Evolutionary conservation across 208 protist species (phyloP), one percentile per base, ranked within the genome.

Genomic region (Naegleria lovaniensis): DNA sequence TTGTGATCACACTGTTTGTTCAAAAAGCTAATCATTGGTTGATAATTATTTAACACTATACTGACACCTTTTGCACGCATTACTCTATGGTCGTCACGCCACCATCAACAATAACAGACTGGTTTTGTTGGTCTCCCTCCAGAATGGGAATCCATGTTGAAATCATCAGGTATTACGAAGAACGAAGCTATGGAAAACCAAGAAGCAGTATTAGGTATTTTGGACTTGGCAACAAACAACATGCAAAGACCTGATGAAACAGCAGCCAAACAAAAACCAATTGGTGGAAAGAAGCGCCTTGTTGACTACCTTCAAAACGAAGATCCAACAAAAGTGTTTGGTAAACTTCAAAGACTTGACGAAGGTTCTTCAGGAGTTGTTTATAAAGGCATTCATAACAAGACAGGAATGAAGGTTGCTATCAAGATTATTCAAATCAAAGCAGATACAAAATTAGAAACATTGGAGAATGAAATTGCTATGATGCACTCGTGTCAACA

Each of bases 361-460:
- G 29, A 75, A 36, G 93, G 93, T 16, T 92, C 91, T 58, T 93
- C 90, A 36, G 93, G 92, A n/a, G 48, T 91, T 51, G 93, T 95
- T 7, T 93, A 94, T 38, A 59, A 92, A 22, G 93, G 91, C 22
- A 79, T 91, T n/a, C 40, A 88, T 25, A 76, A 43, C 5, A 41
- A 67, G 16, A 97, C 95, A 6, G 93, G 93, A 40, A 93, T 95
- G 43, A 94, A 97, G 83, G 95, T 97, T 0, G 97, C 97, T 7
- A 95, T 98, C 36, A 98, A 98, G 91, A 94, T 96, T 83, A 95
- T 98, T 7, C 93, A 88, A 55, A 93, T 97, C 0, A 92, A 97
- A 19, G 93, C 92, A 1, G 95, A 97, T 90, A 95, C 95, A 55
- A 94, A 95, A 91, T 79, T 97, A 1, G 94, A 96, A 29, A 94